Evolutionary conservation across 352 stramenopile species (phyloP), one percentile per base, ranked within the genome.

Genomic region (Thraustotheca clavata): DNA sequence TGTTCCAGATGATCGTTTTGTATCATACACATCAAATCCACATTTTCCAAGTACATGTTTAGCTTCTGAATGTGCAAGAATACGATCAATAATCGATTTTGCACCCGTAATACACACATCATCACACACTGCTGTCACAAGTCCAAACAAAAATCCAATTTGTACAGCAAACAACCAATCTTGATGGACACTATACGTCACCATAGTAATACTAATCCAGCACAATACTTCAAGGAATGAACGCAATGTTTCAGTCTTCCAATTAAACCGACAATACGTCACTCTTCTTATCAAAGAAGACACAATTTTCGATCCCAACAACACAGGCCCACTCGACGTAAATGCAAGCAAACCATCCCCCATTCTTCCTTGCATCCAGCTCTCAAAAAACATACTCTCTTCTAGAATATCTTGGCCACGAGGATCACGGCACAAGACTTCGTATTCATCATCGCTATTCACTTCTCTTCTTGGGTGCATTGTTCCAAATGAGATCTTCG

Each of bases 61-160:
- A 7, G 80, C 79, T 38, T 79, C 78, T 27, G 71, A 71, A 32
- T 90, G 79, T 67, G 89, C 88, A 54, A 80, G 77, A 49, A 92
- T 90, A 35, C 83, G 71, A 47, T 74, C 76, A 22, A 83, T 76
- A 26, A 89, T 40, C 0, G 76, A 77, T 29, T 77, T 77, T 31
- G 82, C 76, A 55, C 88, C 80, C 38, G 87, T 77, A 57, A 90
- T 69, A 60, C 83, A 76, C 20, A 92, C 71, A 67, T 90, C 80
- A 48, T 90, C 83, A 32, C 83, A 89, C 11, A 90, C 71, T 27
- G 83, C 90, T 81, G 90, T 92, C 62, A 89, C 66, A 22, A 81
- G 77, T 38, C 83, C 83, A 27, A 88, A 78, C 32, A 89, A 86
- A 20, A 78, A 88, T 35, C 79, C 80, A 36, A 90, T 74, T 62